phyloP scores from a whole-genome alignment of 208 protist species.

The Acanthamoeba culbertsoni region DNA sequence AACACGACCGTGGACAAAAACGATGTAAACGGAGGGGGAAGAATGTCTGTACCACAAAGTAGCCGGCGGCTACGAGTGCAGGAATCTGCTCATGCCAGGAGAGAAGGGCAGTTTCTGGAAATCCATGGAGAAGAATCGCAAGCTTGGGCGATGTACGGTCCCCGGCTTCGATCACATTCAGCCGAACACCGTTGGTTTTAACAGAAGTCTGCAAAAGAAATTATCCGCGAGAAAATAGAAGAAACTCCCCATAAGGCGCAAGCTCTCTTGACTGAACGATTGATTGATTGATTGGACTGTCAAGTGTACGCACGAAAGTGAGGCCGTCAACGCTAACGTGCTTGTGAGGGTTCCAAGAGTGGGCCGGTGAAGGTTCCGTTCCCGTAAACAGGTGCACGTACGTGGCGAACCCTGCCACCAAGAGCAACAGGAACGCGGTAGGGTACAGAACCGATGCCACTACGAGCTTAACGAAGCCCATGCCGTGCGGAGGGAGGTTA shows the following conservation, averaged over 20 bases:
- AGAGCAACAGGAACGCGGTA: not conserved
- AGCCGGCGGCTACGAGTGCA: not conserved
- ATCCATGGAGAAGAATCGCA: not conserved
- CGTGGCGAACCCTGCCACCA: not conserved
- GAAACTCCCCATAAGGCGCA: too few species aligned
- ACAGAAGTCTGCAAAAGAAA: not conserved
- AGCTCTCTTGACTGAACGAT: too few species aligned
- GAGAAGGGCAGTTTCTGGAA: slow-evolving; percentile 21
- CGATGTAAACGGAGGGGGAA: too few species aligned
- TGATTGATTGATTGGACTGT: not conserved
- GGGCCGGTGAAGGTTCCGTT: not conserved
- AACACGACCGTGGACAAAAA: too few species aligned
- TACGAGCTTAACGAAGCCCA: not conserved
- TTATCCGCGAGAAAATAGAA: too few species aligned
- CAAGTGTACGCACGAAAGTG: not conserved
- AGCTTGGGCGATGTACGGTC: not conserved
- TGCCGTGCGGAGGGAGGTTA: not conserved
- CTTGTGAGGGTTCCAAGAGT: not conserved
- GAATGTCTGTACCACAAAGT: not conserved
- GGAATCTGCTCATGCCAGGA: slow-evolving; percentile 31
- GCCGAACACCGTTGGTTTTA: not conserved
- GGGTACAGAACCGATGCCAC: slow-evolving; percentile 2
- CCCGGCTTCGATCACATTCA: slow-evolving; percentile 10
- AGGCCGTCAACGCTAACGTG: not conserved
- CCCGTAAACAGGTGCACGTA: not conserved